These are phyloP conservation scores for Colletotrichum agaves DNA, from an alignment of 2,329 filamentous ascomycete genomes.

Conservation along the genomic window DNA sequence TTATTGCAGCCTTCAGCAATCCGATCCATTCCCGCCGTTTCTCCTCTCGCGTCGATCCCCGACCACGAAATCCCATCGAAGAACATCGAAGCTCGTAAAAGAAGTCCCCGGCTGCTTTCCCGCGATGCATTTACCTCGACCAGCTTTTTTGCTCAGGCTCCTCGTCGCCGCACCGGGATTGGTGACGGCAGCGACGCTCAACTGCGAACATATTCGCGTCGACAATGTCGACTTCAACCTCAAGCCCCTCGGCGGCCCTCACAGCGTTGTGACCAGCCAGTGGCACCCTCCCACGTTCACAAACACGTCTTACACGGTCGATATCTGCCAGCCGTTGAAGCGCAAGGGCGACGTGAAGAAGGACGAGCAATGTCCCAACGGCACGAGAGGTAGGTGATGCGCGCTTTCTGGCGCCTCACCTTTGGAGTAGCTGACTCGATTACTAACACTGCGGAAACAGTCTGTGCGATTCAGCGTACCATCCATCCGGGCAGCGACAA, in stretches of 20 bases:
- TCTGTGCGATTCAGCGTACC: slow-evolving; percentile 78
- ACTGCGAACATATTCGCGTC: slow-evolving; percentile 71
- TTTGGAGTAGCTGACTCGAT: not conserved
- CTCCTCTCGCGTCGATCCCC: not conserved
- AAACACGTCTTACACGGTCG: slow-evolving; percentile 85
- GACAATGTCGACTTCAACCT: slow-evolving; percentile 73
- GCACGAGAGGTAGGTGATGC: slow-evolving; percentile 68
- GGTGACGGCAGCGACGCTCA: slow-evolving; percentile 57
- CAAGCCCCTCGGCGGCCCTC: slow-evolving; percentile 71
- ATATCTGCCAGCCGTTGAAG: slow-evolving; percentile 77
- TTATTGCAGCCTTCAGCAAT: not conserved
- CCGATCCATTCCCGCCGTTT: not conserved
- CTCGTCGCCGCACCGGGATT: slow-evolving; percentile 50
- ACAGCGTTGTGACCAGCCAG: slow-evolving; percentile 71
- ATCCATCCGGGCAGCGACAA: slow-evolving; percentile 54
- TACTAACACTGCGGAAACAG: slow-evolving; percentile 53
- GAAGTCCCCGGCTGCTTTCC: slow-evolving; percentile 11
- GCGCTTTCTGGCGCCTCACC: not conserved
- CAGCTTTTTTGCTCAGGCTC: slow-evolving; percentile 50
- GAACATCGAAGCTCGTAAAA: slow-evolving; percentile 19
- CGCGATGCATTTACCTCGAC: slow-evolving; percentile 39
- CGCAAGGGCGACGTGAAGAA: slow-evolving; percentile 66
- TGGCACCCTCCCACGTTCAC: slow-evolving; percentile 63
- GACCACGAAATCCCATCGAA: not conserved
- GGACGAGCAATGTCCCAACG: slow-evolving; percentile 72